Evolutionary conservation across 2,329 filamentous ascomycete genomes (phyloP).

Genomic region (Orbilia ellipsospora): DNA sequence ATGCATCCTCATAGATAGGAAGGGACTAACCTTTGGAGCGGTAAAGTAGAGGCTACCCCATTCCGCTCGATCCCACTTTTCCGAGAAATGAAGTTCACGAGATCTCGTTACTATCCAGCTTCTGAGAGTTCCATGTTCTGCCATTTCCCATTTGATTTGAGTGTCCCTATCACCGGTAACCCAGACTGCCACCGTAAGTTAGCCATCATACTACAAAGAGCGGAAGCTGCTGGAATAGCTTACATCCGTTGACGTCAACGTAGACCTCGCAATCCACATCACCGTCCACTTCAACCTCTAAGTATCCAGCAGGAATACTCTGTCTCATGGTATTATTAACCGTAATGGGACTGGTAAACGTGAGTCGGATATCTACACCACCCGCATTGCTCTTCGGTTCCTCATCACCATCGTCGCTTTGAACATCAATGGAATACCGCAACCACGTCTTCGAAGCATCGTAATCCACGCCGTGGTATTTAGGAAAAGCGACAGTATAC

Average conservation of each 20-base stretch:
- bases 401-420: constrained; percentile 56
- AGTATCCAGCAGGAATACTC: constrained; percentile 82
- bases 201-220: constrained; percentile 57
- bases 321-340: constrained; percentile 83
- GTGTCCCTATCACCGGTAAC: constrained; percentile 79
- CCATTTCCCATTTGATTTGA: constrained; percentile 76
- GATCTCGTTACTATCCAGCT: constrained; percentile 73
- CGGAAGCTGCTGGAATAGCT: constrained; percentile 8
- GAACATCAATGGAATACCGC: constrained; percentile 63
- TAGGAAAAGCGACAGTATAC: constrained; percentile 64
- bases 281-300: constrained; percentile 77
- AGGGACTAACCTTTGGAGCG: constrained; percentile 68
- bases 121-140: constrained; percentile 68
- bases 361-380: constrained; percentile 64
- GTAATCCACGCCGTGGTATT: constrained; percentile 65
- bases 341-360: constrained; percentile 80
- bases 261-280: constrained; percentile 73
- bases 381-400: background rate
- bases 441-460: constrained; percentile 68
- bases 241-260: constrained; percentile 72
- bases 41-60: constrained; percentile 86
- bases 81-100: constrained; percentile 77
- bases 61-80: constrained; percentile 78
- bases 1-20: background rate
- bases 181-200: constrained; percentile 69